These are phyloP conservation scores for Thermothielavioides terrestris DNA, from an alignment of 495 filamentous ascomycete genomes.

Conservation along the genomic window DNA sequence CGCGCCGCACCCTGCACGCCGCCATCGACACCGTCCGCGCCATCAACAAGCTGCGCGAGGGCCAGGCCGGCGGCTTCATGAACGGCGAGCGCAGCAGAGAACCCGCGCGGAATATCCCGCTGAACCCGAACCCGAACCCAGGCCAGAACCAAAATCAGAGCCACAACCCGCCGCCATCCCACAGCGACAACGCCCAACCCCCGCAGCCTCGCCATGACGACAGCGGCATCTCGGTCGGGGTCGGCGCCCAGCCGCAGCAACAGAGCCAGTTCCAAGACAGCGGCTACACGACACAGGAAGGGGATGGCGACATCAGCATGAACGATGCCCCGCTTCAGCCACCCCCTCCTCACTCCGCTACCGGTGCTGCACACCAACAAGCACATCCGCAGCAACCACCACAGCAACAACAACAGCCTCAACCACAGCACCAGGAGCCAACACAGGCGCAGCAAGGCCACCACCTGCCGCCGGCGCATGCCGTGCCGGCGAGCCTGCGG, in stretches of 20 bases:
- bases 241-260: slow-evolving; percentile 5
- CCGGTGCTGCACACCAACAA: too few species aligned
- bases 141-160: slow-evolving; percentile 3
- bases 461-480: not conserved
- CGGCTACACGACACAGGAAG: slow-evolving; percentile 24
- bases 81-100: slow-evolving; percentile 44
- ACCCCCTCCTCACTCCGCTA: not conserved
- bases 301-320: slow-evolving; percentile 31
- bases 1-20: slow-evolving; percentile 82
- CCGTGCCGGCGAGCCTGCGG: slow-evolving; percentile 23
- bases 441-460: not conserved
- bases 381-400: not conserved
- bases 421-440: not conserved
- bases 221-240: slow-evolving; percentile 21
- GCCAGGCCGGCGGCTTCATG: slow-evolving; percentile 53
- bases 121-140: not conserved
- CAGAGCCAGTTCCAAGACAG: slow-evolving; percentile 28
- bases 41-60: slow-evolving; percentile 91
- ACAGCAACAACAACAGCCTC: not conserved
- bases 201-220: slow-evolving; percentile 26
- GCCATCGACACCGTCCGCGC: slow-evolving; percentile 98
- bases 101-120: slow-evolving; percentile 15
- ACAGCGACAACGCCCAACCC: slow-evolving; percentile 2
- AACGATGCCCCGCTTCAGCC: slow-evolving; percentile 21
- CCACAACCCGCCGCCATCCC: not conserved